A percentile compares a stretch with the other conserved stretches of the same genome.
Conservation (phyloP, 2,329 filamentous ascomycete species). For the Ophidiomyces ophidiicola region DNA sequence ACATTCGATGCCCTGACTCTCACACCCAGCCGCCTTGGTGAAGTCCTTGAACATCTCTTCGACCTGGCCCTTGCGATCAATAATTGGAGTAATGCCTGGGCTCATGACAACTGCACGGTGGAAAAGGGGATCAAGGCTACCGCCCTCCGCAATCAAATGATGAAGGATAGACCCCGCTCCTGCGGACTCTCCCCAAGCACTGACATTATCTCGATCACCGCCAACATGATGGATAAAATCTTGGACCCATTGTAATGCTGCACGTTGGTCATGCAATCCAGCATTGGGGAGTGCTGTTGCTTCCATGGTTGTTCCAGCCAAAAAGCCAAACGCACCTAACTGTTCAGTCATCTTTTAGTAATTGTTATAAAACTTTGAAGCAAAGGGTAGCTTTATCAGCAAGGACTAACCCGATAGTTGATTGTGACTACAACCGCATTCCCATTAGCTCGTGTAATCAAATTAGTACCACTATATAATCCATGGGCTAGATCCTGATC, state of each 20-base stretch:
- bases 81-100: conserved; percentile 20
- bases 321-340: too few relatives aligned
- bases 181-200: conserved; percentile 41
- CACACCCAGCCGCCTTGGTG: background rate
- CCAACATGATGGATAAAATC: conserved; percentile 37
- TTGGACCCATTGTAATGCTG: conserved; percentile 40
- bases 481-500: too few relatives aligned
- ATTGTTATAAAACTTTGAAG: too few relatives aligned
- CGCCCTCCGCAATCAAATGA: conserved; percentile 38
- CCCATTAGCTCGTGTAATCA: too few relatives aligned
- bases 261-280: conserved; percentile 25
- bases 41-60: conserved; percentile 1
- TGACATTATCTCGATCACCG: conserved; percentile 37
- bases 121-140: conserved; percentile 36
- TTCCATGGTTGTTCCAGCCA: too few relatives aligned
- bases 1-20: background rate
- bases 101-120: conserved; percentile 25
- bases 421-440: too few relatives aligned
- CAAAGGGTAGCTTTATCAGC: too few relatives aligned
- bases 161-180: conserved; percentile 42
- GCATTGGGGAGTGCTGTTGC: background rate
- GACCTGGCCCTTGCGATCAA: conserved; percentile 17
- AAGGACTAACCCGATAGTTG: too few relatives aligned
- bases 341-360: too few relatives aligned
- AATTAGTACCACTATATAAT: too few relatives aligned